Conservation (phyloP, 306 rosid genomes). For the Betula pendula region DNA sequence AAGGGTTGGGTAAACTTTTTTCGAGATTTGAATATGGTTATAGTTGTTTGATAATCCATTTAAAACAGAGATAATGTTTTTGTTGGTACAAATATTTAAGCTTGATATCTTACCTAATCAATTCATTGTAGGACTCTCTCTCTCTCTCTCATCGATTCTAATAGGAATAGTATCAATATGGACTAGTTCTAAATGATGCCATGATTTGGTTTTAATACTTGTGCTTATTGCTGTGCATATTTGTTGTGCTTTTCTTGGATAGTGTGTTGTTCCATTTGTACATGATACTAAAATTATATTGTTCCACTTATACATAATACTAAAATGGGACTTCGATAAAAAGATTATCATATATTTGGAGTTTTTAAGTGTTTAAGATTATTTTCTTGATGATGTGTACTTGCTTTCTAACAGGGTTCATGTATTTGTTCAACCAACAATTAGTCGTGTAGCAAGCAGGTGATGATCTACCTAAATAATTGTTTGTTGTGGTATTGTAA, state of each 20-base stretch:
- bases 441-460: slow-evolving; percentile 90
- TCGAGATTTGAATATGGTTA: neutral
- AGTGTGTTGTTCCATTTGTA: neutral
- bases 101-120: neutral
- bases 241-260: neutral
- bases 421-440: slow-evolving; percentile 86
- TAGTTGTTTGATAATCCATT: neutral
- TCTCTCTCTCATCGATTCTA: neutral
- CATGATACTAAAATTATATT: neutral
- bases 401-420: slow-evolving; percentile 72
- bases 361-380: slow-evolving; percentile 15
- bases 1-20: neutral
- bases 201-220: neutral
- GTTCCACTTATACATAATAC: neutral
- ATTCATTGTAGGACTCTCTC: neutral
- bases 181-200: neutral
- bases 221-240: neutral
- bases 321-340: neutral
- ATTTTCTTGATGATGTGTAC: slow-evolving; percentile 21
- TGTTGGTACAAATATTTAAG: neutral
- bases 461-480: slow-evolving; percentile 20
- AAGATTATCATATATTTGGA: slow-evolving; percentile 17
- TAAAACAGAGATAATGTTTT: neutral
- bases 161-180: neutral
- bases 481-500: neutral